Percentiles rank a stretch among this genome's conserved stretches.
phyloP scores from a whole-genome alignment of 768 basidiomycete genomes.

The Boletus rex-veris region DNA sequence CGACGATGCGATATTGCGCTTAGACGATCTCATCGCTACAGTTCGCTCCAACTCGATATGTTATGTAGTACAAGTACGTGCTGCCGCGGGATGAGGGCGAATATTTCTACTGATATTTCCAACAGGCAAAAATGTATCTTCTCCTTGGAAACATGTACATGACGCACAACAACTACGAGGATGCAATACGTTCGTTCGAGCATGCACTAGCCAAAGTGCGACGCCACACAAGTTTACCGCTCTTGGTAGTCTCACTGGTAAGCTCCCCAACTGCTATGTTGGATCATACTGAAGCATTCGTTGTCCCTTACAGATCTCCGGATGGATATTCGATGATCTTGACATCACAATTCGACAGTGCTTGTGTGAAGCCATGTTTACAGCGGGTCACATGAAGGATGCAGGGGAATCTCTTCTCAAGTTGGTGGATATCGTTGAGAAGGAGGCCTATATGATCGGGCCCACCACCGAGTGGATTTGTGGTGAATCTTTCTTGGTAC shows the following conservation, averaged over 20 bases:
- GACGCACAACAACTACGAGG: neutral
- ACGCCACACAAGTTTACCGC: neutral
- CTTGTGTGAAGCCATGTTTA: neutral
- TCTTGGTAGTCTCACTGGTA: neutral
- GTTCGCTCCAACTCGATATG: neutral
- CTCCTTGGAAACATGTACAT: neutral
- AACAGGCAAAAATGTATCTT: neutral
- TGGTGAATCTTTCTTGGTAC: neutral
- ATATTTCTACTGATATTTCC: neutral
- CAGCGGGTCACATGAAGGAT: neutral
- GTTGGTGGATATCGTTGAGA: neutral
- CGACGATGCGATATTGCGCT: neutral
- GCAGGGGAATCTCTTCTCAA: neutral
- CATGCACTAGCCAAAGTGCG: neutral
- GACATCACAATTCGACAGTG: neutral
- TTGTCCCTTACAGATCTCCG: neutral
- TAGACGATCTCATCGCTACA: neutral
- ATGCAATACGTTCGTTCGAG: neutral
- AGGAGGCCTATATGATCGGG: neutral
- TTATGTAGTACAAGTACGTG: neutral
- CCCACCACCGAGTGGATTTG: neutral
- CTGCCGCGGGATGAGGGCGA: neutral
- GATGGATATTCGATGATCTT: neutral
- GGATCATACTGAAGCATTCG: neutral
- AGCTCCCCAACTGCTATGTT: neutral